These are phyloP conservation scores for Gremmenia infestans DNA, from an alignment of 2,329 filamentous ascomycete genomes.

Conservation along the genomic window DNA sequence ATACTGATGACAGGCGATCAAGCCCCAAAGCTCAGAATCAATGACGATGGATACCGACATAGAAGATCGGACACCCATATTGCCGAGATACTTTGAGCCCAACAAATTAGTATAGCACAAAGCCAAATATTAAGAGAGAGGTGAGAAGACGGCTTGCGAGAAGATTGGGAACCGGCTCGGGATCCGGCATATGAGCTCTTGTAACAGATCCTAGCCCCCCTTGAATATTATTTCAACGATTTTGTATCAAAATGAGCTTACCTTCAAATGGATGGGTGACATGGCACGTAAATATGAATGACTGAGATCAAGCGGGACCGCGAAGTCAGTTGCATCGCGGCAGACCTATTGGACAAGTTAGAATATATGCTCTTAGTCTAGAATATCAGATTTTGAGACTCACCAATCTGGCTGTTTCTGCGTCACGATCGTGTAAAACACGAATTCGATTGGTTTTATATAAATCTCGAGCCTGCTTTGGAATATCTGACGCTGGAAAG, in stretches of 20 bases:
- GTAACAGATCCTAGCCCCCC: no score
- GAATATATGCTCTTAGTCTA: not conserved
- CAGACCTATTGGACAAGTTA: conserved; percentile 51
- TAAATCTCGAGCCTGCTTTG: conserved; percentile 73
- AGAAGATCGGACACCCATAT: conserved; percentile 84
- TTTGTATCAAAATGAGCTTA: no score
- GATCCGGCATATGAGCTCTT: no score
- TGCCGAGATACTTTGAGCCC: conserved; percentile 59
- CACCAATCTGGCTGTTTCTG: conserved; percentile 65
- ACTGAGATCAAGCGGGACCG: conserved; percentile 72
- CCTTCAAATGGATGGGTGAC: conserved; percentile 74
- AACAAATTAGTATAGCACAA: no score
- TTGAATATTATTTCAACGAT: no score
- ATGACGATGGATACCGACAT: conserved; percentile 91
- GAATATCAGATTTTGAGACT: not conserved
- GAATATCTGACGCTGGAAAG: conserved; percentile 83
- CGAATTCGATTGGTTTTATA: conserved; percentile 87
- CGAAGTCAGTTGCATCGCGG: conserved; percentile 65
- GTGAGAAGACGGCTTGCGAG: no score
- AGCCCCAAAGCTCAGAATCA: conserved; percentile 77
- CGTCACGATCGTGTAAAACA: conserved; percentile 76
- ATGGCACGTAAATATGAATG: conserved; percentile 82
- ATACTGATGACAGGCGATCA: conserved; percentile 82
- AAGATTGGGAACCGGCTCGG: no score
- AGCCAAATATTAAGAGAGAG: no score